Base-by-base conservation (phyloP, 2,329 filamentous ascomycete species). In the Fusarium sp. region DNA sequence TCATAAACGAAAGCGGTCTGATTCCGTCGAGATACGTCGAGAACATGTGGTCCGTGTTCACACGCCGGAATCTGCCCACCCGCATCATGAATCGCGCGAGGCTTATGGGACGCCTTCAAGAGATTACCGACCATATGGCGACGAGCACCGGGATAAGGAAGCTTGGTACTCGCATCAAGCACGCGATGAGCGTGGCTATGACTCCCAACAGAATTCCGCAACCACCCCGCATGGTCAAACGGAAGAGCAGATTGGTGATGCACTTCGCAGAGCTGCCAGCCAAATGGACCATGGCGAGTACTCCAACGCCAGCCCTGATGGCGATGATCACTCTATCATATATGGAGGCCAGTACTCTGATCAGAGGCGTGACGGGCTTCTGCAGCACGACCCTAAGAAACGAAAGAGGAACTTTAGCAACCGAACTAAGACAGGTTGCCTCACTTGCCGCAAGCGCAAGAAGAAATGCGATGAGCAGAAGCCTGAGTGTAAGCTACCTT, bases 381-480 rank as follows among this genome's bases (percentile, higher is more conserved):
- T 88, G 36, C 86, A 88, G 73, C 85, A 85, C 7, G 88, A 90
- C 70, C 83, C 86, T 6, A 91, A 91, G 79, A 91, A 91, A 78
- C 82, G 90, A 49, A 92, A 92, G 79, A 85, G 91, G 38, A 92
- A 93, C 75, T 98, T 97, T 76, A 97, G 93, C 81, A 97, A 97
- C 79, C 88, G 95, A 62, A 97, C 95, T 20, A 98, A 98, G 82
- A 97, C 94, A 11, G 94, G 94, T 33, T 98, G 95, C 78, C 89
- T 97, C 80, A 98, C 95, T 8, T 98, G 95, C 78, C 87, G 95
- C 63, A 88, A 89, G 77, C 88, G 95, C 62, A 98, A 98, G 86
- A 98, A 98, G 88, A 98, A 98, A 81, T 98, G 96, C 77, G 95
- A 98, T 77, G 96, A 98, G 82, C 88, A 87, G 55, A 97, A 97